These are phyloP conservation scores for Gnomoniopsis sp. DNA, from an alignment of 2,329 filamentous ascomycete species.

Conservation along the genomic window DNA sequence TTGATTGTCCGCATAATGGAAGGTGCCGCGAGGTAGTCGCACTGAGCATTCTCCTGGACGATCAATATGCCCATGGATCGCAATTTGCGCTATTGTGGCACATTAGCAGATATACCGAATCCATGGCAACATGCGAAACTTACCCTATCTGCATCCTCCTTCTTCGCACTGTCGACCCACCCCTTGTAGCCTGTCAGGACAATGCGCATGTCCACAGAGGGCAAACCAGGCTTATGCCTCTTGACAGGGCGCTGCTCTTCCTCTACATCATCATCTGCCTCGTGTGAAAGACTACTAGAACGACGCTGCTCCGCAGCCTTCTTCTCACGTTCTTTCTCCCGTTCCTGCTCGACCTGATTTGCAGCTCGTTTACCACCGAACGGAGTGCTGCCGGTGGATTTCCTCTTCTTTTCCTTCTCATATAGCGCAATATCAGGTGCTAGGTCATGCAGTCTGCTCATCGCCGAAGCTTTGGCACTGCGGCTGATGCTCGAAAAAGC, in stretches of 20 bases:
- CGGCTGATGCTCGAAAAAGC: constrained; percentile 66
- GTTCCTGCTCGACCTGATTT: constrained; percentile 53
- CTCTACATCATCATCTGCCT: constrained; percentile 29
- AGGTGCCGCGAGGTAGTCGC: constrained; percentile 85
- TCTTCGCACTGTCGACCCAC: constrained; percentile 71
- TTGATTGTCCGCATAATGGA: constrained; percentile 87
- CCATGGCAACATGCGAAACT: constrained; percentile 29
- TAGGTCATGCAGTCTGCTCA: constrained; percentile 70
- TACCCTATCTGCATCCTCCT: constrained; percentile 79
- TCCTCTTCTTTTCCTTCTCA: constrained; percentile 87
- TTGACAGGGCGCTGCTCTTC: constrained; percentile 54
- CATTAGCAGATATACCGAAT: constrained; percentile 22
- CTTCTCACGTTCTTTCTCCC: constrained; percentile 27
- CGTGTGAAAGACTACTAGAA: constrained; percentile 35
- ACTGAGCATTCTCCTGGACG: constrained; percentile 69
- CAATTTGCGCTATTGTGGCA: constrained; percentile 63
- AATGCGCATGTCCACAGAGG: constrained; percentile 69
- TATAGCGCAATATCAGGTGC: constrained; percentile 86
- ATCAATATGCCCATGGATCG: constrained; percentile 80
- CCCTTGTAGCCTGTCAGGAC: constrained; percentile 79
- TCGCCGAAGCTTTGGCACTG: constrained; percentile 82
- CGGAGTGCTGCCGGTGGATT: constrained; percentile 43
- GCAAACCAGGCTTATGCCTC: constrained; percentile 58
- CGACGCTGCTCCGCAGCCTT: constrained; percentile 27
- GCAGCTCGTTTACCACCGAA: constrained; percentile 64